These are phyloP conservation scores for Pythium brachiatum DNA, from an alignment of 352 stramenopile genomes.

Conservation along the genomic window DNA sequence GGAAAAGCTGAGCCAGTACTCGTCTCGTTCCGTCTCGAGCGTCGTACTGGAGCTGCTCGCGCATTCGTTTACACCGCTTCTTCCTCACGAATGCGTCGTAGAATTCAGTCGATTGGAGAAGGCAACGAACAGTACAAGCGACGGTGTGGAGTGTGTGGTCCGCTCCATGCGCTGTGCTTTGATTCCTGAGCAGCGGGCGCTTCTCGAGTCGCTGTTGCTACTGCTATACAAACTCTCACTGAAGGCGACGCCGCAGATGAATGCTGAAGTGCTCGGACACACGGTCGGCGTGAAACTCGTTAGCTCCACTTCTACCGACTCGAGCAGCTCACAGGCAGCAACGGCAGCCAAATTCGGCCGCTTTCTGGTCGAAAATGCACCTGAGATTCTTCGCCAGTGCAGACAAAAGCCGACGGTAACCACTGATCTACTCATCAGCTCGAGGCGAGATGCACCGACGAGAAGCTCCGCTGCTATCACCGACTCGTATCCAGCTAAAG, in stretches of 20 bases:
- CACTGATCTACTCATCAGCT: neutral
- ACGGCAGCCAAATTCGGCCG: constrained; percentile 9
- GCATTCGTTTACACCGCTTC: constrained; percentile 25
- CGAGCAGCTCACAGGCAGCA: neutral
- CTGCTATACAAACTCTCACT: constrained; percentile 33
- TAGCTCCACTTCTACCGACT: neutral
- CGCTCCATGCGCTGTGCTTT: constrained; percentile 3
- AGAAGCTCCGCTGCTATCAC: neutral
- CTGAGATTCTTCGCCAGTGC: constrained; percentile 12
- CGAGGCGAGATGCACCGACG: too few species aligned
- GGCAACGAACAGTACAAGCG: neutral
- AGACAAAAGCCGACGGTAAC: neutral
- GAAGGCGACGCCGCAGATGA: constrained; percentile 16
- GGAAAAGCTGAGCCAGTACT: constrained; percentile 27
- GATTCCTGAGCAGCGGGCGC: constrained; percentile 18
- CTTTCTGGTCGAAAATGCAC: constrained; percentile 28
- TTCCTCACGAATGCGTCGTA: constrained; percentile 1
- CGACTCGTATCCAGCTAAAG: neutral
- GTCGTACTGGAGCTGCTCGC: constrained; percentile 25
- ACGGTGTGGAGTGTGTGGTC: neutral
- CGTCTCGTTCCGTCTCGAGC: constrained; percentile 28
- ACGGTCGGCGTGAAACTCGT: constrained; percentile 19
- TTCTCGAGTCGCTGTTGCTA: constrained; percentile 32
- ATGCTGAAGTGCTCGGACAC: constrained; percentile 11
- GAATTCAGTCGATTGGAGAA: neutral